Evolutionary conservation across 2,329 filamentous ascomycete genomes (phyloP), one percentile per base, ranked within the genome.

Genomic region (Fonsecaea multimorphosa): DNA sequence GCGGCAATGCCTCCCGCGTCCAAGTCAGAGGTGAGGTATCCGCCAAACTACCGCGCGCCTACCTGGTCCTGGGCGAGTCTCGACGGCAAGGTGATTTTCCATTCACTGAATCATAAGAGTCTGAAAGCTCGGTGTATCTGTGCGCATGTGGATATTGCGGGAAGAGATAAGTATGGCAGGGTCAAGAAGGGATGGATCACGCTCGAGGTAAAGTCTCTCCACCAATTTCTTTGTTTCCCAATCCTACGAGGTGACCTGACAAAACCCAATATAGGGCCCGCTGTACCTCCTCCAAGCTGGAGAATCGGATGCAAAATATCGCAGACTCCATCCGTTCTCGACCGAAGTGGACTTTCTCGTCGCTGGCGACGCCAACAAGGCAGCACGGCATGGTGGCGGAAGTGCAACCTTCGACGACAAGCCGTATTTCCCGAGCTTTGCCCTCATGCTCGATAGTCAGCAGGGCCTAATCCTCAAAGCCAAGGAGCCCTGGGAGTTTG

Each of bases 11-110:
- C 44, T 49, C 44, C n/a, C 44, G 19, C 44, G 19, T 24, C 19
- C 19, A 49, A 49, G 19, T 49, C 44, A 49, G 44, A 49, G 22
- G 44, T 49, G 44, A 49, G 9, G 44, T 49, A 24, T 49, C 44
- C 44, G 44, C 8, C 44, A 9, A 24, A 24, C 4, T 49, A 49
- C 22, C 44, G 44, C 19, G 44, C 44, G 11, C 44, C 44, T 1
- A 24, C 44, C 9, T 49, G 44, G 44, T 49, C 44, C 4, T 49
- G 44, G 44, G 44, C 44, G 19, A 49, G 19, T 24, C 19, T 49
- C 4, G 44, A 49, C 19, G 44, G 44, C 1, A 49, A 49, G 11
- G 44, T 49, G 8, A 49, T 12, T 11, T 49, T 49, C 44, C 22
- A 24, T 22, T 19, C 44, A 11, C 44, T 49, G 19, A 12, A 49